Evolutionary conservation across 257 asterid genomes (phyloP).

Genomic region (Scutellaria baicalensis): DNA sequence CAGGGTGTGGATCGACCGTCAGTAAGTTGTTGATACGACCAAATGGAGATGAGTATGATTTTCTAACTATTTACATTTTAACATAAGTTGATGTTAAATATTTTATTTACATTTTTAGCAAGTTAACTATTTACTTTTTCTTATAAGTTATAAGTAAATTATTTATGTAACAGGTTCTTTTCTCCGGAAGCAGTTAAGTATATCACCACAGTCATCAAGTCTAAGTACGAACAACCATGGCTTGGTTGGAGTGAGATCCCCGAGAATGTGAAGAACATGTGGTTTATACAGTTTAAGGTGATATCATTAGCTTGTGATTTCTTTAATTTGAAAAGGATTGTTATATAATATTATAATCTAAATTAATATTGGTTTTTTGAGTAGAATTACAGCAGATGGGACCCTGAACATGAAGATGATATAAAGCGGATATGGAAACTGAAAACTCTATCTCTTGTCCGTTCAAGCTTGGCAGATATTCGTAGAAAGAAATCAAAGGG

Average conservation of each 20-base stretch:
- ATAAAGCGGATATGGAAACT: neutral
- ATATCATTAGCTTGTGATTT: neutral
- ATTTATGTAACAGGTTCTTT: neutral
- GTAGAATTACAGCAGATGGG: neutral
- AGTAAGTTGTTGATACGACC: neutral
- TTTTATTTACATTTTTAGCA: too few species aligned
- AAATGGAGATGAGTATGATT: neutral
- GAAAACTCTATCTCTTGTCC: neutral
- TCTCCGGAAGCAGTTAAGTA: neutral
- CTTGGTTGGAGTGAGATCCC: neutral
- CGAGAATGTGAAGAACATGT: neutral
- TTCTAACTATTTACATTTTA: neutral
- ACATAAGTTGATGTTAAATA: too few species aligned
- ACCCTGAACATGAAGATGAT: neutral
- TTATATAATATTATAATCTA: neutral
- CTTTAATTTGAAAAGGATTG: neutral
- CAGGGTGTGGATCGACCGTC: neutral
- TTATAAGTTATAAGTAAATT: too few species aligned
- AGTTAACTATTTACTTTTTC: too few species aligned
- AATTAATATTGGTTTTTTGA: neutral
- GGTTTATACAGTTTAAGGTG: neutral
- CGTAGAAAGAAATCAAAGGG: too few species aligned
- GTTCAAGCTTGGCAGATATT: neutral
- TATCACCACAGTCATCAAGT: neutral
- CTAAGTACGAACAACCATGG: neutral